Percentiles rank a stretch among this genome's conserved stretches.
Conservation (phyloP, 2,329 filamentous ascomycete genomes). For the Leptodontidium sp. region DNA sequence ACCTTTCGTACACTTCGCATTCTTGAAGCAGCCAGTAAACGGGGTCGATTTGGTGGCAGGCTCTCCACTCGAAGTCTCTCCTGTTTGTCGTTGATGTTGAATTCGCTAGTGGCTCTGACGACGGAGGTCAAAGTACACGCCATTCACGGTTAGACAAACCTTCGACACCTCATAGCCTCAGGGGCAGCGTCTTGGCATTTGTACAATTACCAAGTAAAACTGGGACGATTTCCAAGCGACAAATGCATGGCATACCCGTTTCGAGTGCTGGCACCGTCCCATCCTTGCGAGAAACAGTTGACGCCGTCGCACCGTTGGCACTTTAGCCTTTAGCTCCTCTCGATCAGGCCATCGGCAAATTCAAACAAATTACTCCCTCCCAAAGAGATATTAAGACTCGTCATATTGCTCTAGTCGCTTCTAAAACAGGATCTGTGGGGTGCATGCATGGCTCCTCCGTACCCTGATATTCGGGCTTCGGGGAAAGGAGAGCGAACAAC, state of each 20-base stretch:
- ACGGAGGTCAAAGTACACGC: slow-evolving; percentile 8
- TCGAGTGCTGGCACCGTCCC: slow-evolving; percentile 11
- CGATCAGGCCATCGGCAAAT: neutral
- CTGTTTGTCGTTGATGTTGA: neutral
- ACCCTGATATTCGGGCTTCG: neutral
- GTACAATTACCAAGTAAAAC: neutral
- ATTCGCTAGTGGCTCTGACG: neutral
- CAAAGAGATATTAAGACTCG: neutral
- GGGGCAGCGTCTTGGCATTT: slow-evolving; percentile 7
- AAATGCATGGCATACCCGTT: slow-evolving; percentile 12
- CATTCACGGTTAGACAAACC: neutral
- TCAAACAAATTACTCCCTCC: neutral
- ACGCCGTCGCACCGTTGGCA: neutral
- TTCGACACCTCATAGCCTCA: neutral
- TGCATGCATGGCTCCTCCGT: neutral
- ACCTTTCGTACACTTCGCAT: neutral
- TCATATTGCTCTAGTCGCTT: neutral
- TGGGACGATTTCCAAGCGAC: neutral
- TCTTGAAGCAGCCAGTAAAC: neutral
- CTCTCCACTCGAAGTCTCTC: neutral
- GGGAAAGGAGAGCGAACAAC: neutral
- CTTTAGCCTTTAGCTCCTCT: neutral
- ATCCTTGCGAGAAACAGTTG: neutral
- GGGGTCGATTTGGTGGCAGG: neutral
- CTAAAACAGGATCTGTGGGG: slow-evolving; percentile 14